Conservation (phyloP, 805 yeast genomes). For the Schwanniomyces occidentalis region DNA sequence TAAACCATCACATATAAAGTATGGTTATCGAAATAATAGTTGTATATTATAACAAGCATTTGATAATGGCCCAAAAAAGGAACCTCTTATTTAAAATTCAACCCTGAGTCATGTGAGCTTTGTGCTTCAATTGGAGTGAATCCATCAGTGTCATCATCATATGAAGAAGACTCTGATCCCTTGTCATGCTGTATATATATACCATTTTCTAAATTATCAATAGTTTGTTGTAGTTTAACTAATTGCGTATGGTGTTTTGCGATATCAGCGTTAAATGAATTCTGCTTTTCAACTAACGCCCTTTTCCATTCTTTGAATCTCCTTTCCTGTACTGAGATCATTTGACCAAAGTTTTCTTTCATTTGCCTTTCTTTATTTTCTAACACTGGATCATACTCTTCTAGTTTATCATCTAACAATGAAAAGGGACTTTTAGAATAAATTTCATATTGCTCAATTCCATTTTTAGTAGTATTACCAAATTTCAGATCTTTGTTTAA, state of each 20-base stretch:
- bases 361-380: constrained; percentile 44
- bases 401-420: constrained; percentile 38
- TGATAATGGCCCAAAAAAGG: too few relatives aligned
- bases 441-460: constrained; percentile 36
- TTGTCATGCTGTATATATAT: too few relatives aligned
- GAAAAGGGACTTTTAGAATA: constrained; percentile 37
- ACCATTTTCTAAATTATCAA: constrained; percentile 12
- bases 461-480: constrained; percentile 16
- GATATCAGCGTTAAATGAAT: constrained; percentile 54
- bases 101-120: constrained; percentile 3
- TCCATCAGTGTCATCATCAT: too few relatives aligned
- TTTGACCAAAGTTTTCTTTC: constrained; percentile 44
- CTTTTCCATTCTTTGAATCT: constrained; percentile 64
- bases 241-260: constrained; percentile 40
- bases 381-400: constrained; percentile 48
- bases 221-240: constrained; percentile 31
- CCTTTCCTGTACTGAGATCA: constrained; percentile 50
- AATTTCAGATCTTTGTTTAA: constrained; percentile 12
- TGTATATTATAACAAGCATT: too few relatives aligned
- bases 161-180: too few relatives aligned
- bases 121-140: constrained; percentile 3
- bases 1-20: too few relatives aligned
- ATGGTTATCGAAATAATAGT: too few relatives aligned
- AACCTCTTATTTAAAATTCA: constrained; percentile 1
- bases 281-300: constrained; percentile 55